Percentiles rank a stretch among this genome's conserved stretches.
Conservation (phyloP, 768 basidiomycete species). For the Macrolepiota fuliginosa region DNA sequence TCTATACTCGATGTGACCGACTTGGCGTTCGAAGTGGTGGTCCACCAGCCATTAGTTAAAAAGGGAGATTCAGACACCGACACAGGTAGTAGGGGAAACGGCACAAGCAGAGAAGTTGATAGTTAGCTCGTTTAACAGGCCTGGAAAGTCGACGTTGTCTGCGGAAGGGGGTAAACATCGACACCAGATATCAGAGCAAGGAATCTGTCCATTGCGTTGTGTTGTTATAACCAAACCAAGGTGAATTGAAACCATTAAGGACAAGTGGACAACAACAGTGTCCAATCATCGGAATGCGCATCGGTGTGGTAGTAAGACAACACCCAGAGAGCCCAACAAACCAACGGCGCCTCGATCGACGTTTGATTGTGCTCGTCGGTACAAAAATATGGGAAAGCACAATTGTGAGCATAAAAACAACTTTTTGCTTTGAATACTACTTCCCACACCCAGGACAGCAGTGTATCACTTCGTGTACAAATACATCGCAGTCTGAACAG, state of each 20-base stretch:
- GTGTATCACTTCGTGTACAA: conserved; percentile 93
- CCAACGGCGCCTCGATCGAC: neutral
- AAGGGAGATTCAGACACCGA: neutral
- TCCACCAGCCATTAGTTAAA: neutral
- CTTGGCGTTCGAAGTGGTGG: neutral
- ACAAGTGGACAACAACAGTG: neutral
- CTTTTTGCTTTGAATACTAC: conserved; percentile 16
- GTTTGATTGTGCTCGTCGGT: neutral
- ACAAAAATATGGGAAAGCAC: neutral
- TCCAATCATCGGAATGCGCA: too few species aligned
- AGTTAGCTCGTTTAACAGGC: too few species aligned
- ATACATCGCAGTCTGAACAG: conserved; percentile 94
- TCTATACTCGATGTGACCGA: neutral
- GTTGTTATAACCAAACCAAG: too few species aligned
- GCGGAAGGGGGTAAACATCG: too few species aligned
- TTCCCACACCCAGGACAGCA: conserved; percentile 87
- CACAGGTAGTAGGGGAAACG: neutral
- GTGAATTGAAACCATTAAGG: neutral
- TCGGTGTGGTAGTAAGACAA: too few species aligned
- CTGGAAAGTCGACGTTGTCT: too few species aligned
- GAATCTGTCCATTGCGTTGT: too few species aligned
- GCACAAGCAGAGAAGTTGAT: too few species aligned
- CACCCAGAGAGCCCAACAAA: neutral
- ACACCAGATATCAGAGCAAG: too few species aligned
- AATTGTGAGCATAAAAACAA: neutral